Evolutionary conservation across 164 flowering plant genomes (phyloP).

Genomic region (Liriodendron chinense): DNA sequence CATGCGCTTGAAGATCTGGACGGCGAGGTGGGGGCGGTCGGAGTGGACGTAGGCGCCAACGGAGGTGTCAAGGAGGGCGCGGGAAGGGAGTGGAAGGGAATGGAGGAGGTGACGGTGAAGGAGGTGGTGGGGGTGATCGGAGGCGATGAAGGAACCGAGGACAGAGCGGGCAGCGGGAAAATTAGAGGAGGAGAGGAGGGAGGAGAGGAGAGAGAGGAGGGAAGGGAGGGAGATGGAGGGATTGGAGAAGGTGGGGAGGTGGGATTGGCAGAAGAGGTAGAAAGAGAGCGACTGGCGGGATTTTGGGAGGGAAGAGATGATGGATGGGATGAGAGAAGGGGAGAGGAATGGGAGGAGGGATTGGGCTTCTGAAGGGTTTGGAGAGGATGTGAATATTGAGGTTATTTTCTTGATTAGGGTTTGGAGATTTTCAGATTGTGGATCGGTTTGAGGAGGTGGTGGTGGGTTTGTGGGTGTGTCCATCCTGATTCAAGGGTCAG

Average conservation of each 20-base stretch:
- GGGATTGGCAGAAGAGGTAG: conserved; percentile 27
- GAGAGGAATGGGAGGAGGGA: conserved; percentile 19
- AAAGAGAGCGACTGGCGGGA: conserved; percentile 18
- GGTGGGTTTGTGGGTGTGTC: conserved; percentile 3
- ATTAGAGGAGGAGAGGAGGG: conserved; percentile 37
- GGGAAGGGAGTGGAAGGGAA: conserved; percentile 35
- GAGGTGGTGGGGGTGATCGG: conserved; percentile 35
- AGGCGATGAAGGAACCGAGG: conserved; percentile 43
- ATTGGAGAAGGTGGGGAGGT: conserved; percentile 17
- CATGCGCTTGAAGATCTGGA: conserved; percentile 60
- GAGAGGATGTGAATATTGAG: conserved; percentile 6
- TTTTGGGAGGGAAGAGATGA: conserved; percentile 22
- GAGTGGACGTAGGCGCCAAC: conserved; percentile 47
- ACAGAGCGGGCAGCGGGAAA: conserved; percentile 48
- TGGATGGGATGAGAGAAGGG: conserved; percentile 19
- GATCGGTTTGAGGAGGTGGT: neutral
- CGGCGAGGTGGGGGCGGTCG: conserved; percentile 52
- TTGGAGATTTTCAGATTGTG: neutral
- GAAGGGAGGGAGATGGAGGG: conserved; percentile 12
- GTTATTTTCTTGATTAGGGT: conserved; percentile 10
- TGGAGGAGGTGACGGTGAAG: conserved; percentile 29
- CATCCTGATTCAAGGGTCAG: neutral
- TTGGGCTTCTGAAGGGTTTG: neutral
- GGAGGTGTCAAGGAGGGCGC: conserved; percentile 51
- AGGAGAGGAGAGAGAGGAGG: conserved; percentile 31